Evolutionary conservation across 495 filamentous ascomycete species (phyloP).

Genomic region (Cairneyella variabilis): DNA sequence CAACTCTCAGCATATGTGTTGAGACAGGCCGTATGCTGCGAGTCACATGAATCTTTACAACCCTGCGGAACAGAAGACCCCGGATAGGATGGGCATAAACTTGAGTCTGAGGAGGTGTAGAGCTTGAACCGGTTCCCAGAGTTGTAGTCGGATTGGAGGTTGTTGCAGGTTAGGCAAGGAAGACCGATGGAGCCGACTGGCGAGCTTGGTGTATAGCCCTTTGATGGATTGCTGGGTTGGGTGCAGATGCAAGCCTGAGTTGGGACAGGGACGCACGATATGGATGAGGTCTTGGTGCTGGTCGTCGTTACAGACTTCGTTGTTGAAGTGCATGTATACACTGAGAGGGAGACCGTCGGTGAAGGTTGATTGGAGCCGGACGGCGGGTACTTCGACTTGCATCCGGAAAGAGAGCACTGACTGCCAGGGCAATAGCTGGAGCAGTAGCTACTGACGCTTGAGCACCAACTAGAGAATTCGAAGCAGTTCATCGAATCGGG

Average conservation of each 20-base stretch:
- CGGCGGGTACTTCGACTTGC: slow-evolving; percentile 31
- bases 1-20: slow-evolving; percentile 38
- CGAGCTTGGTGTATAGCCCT: slow-evolving; percentile 33
- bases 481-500: slow-evolving; percentile 40
- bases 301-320: not conserved
- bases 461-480: slow-evolving; percentile 38
- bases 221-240: slow-evolving; percentile 29
- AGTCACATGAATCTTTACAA: slow-evolving; percentile 40
- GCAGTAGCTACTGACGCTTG: slow-evolving; percentile 33
- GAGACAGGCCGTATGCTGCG: slow-evolving; percentile 39
- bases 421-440: slow-evolving; percentile 11
- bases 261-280: slow-evolving; percentile 32
- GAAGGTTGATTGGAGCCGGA: slow-evolving; percentile 26
- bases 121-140: slow-evolving; percentile 36
- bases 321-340: slow-evolving; percentile 23
- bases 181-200: slow-evolving; percentile 41
- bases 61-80: slow-evolving; percentile 26
- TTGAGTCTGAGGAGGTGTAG: slow-evolving; percentile 32
- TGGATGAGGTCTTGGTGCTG: slow-evolving; percentile 13
- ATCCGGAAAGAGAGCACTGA: slow-evolving; percentile 30
- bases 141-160: slow-evolving; percentile 30
- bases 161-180: slow-evolving; percentile 44
- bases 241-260: slow-evolving; percentile 37
- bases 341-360: slow-evolving; percentile 25
- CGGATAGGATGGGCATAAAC: slow-evolving; percentile 32